phyloP scores from a whole-genome alignment of 805 yeast species.

The Kazachstania kunashirensis region DNA sequence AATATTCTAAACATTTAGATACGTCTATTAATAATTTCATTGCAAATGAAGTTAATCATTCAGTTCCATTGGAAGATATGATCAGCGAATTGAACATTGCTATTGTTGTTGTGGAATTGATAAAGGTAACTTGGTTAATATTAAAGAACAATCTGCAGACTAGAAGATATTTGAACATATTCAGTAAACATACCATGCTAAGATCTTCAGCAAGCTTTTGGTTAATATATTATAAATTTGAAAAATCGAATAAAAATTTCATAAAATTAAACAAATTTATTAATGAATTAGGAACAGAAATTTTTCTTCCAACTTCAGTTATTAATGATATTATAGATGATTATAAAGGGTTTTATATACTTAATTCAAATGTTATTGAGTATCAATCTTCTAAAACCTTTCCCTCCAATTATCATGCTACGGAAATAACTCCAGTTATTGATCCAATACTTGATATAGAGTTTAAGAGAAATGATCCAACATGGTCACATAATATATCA shows the following conservation, averaged over 20 bases:
- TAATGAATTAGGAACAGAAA: slow-evolving; percentile 35
- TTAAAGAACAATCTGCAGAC: slow-evolving; percentile 27
- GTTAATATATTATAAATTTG: slow-evolving; percentile 47
- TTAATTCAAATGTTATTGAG: slow-evolving; percentile 23
- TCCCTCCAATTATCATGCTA: background rate
- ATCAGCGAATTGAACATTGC: slow-evolving; percentile 36
- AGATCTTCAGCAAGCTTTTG: slow-evolving; percentile 42
- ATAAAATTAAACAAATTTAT: slow-evolving; percentile 38
- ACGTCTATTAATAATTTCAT: slow-evolving; percentile 15
- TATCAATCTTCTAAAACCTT: slow-evolving; percentile 17
- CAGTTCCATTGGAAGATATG: slow-evolving; percentile 23
- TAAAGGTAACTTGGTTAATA: slow-evolving; percentile 25
- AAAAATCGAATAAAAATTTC: slow-evolving; percentile 36
- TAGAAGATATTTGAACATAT: slow-evolving; percentile 25
- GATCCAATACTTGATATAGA: slow-evolving; percentile 25
- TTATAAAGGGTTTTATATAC: slow-evolving; percentile 31
- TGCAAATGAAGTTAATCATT: slow-evolving; percentile 14
- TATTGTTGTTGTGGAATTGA: slow-evolving; percentile 30
- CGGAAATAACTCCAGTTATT: background rate
- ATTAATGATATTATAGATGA: slow-evolving; percentile 36
- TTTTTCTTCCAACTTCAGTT: slow-evolving; percentile 39
- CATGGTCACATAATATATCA: slow-evolving; percentile 11
- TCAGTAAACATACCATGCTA: slow-evolving; percentile 24
- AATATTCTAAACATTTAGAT: slow-evolving; percentile 21
- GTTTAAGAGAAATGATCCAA: slow-evolving; percentile 26